phyloP scores from a whole-genome alignment of 345 rosid genomes.

The Theobroma cacao region DNA sequence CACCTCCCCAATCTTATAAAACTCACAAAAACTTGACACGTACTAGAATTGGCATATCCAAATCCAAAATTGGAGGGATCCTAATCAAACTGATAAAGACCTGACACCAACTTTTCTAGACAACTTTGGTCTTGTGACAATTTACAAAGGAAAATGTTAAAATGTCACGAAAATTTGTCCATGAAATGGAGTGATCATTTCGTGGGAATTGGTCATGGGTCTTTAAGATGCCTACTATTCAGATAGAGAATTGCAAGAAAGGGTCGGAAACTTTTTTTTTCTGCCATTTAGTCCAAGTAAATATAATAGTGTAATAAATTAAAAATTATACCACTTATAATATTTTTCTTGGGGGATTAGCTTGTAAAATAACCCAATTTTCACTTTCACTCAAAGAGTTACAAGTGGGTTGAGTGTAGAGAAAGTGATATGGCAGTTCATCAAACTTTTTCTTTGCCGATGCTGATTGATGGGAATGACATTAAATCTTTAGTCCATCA shows the following conservation, averaged over 20 bases:
- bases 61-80: neutral
- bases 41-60: neutral
- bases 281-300: too few species aligned
- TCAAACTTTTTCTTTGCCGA: neutral
- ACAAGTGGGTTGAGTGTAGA: neutral
- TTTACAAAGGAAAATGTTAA: neutral
- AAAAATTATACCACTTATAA: too few species aligned
- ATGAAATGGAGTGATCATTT: neutral
- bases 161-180: neutral
- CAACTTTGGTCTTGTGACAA: neutral
- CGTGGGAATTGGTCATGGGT: neutral
- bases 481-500: neutral
- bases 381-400: neutral
- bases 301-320: too few species aligned
- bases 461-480: constrained; percentile 12
- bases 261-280: too few species aligned
- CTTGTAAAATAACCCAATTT: neutral
- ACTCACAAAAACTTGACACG: constrained; percentile 4
- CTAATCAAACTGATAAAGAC: constrained; percentile 2
- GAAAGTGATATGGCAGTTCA: neutral
- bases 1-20: neutral
- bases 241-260: too few species aligned
- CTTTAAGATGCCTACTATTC: too few species aligned
- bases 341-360: neutral
- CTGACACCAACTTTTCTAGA: neutral